Conservation (phyloP, 495 filamentous ascomycete species). For the Tuber brumale region DNA sequence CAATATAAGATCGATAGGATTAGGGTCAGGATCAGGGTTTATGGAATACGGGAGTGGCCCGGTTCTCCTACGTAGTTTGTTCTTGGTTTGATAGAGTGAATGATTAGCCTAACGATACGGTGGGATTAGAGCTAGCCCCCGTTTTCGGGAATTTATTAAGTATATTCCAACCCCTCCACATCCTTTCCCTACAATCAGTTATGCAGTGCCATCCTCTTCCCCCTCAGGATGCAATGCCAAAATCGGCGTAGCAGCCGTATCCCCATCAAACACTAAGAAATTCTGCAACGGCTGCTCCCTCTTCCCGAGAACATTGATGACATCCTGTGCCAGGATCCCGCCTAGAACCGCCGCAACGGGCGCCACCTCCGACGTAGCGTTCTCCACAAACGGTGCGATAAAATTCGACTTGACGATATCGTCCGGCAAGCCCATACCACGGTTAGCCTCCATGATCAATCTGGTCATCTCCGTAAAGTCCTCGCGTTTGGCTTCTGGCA, state of each 20-base stretch:
- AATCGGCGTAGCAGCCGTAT: conserved; percentile 65
- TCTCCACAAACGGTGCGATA: conserved; percentile 46
- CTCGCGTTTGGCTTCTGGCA: conserved; percentile 29
- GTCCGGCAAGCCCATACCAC: conserved; percentile 66
- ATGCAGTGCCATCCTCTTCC: conserved; percentile 14
- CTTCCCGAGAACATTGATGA: conserved; percentile 87
- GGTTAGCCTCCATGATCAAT: conserved; percentile 66
- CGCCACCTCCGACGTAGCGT: conserved; percentile 56
- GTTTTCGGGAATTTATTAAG: neutral
- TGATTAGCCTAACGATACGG: neutral
- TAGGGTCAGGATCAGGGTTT: neutral
- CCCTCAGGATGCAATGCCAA: conserved; percentile 70
- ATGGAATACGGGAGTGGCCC: neutral
- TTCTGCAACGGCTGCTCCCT: conserved; percentile 94
- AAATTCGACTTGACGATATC: conserved; percentile 71
- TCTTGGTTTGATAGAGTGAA: neutral
- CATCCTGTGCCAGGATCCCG: conserved; percentile 85
- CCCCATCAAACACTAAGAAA: conserved; percentile 83
- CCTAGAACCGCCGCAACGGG: conserved; percentile 87
- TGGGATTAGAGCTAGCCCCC: neutral
- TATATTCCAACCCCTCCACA: neutral
- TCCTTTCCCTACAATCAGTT: neutral
- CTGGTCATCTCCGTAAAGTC: conserved; percentile 54
- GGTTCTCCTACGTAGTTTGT: neutral
- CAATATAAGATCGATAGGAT: neutral